Percentiles rank a stretch among this genome's conserved stretches.
Conservation (phyloP, 352 stramenopile species). For the Phytophthora vignae region DNA sequence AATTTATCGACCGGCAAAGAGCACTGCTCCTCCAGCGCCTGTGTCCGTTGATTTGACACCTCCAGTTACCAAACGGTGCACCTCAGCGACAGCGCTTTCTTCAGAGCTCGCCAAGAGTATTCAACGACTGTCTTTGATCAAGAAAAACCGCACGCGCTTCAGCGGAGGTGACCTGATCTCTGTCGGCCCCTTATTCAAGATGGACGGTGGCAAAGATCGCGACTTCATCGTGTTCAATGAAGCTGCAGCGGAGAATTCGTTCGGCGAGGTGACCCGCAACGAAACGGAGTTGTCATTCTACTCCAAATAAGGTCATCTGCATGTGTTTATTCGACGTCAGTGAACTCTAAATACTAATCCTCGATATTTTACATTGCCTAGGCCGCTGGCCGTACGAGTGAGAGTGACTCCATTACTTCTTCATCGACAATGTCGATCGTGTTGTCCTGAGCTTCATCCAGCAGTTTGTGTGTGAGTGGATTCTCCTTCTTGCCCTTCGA, state of each 20-base stretch:
- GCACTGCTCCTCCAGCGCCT: neutral
- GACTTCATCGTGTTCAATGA: slow-evolving; percentile 90
- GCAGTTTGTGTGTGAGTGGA: slow-evolving; percentile 35
- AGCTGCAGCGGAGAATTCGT: slow-evolving; percentile 68
- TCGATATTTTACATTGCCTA: slow-evolving; percentile 27
- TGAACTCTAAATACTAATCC: slow-evolving; percentile 12
- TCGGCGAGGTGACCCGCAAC: slow-evolving; percentile 82
- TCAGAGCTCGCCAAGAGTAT: slow-evolving; percentile 44
- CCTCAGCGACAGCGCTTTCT: slow-evolving; percentile 33
- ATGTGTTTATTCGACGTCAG: slow-evolving; percentile 1
- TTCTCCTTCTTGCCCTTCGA: slow-evolving; percentile 19
- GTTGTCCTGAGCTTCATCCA: slow-evolving; percentile 37
- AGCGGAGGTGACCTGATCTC: slow-evolving; percentile 58
- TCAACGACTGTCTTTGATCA: slow-evolving; percentile 37
- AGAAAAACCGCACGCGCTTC: slow-evolving; percentile 44
- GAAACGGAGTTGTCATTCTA: slow-evolving; percentile 82
- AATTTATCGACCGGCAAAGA: slow-evolving; percentile 47
- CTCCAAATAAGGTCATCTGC: slow-evolving; percentile 52
- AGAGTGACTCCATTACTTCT: slow-evolving; percentile 20
- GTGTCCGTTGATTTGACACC: slow-evolving; percentile 30
- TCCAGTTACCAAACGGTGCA: slow-evolving; percentile 29
- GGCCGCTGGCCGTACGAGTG: slow-evolving; percentile 25
- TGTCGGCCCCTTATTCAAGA: slow-evolving; percentile 79
- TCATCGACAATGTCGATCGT: slow-evolving; percentile 37
- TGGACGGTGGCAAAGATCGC: slow-evolving; percentile 80